Evolutionary conservation across 2,329 filamentous ascomycete genomes (phyloP).

Genomic region (Graphilbum ipis-grandicollis): DNA sequence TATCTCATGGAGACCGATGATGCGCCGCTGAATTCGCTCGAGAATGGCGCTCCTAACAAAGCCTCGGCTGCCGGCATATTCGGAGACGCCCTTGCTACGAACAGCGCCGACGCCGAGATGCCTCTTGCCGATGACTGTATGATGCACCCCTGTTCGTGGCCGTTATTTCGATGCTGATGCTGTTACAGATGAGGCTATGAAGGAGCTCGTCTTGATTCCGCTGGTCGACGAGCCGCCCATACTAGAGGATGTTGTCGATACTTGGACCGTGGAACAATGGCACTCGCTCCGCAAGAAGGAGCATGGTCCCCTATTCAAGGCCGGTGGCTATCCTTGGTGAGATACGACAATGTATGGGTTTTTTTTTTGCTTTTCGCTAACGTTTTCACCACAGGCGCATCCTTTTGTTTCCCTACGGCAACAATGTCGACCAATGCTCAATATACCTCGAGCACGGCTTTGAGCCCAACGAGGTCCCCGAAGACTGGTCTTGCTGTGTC

Average conservation of each 20-base stretch:
- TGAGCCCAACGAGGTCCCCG: conserved; percentile 55
- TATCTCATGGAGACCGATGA: conserved; percentile 40
- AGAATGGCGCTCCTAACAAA: conserved; percentile 25
- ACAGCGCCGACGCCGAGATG: conserved; percentile 28
- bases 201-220: conserved; percentile 57
- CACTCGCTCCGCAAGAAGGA: conserved; percentile 58
- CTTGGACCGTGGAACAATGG: conserved; percentile 84
- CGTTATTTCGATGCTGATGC: no score
- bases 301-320: conserved; percentile 76
- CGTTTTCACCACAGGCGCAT: conserved; percentile 50
- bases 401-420: conserved; percentile 87
- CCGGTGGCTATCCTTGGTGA: conserved; percentile 81
- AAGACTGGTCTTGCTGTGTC: conserved; percentile 92
- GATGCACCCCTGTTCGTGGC: no score
- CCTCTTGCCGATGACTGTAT: conserved; percentile 36
- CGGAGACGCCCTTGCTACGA: conserved; percentile 29
- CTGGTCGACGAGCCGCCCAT: conserved; percentile 61
- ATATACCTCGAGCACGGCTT: conserved; percentile 95
- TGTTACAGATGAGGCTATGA: conserved; percentile 84
- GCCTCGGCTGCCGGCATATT: conserved; percentile 37
- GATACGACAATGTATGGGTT: no score
- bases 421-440: conserved; percentile 83
- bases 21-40: conserved; percentile 19
- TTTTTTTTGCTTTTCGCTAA: background rate
- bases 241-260: conserved; percentile 56